A percentile compares a stretch with the other conserved stretches of the same genome.
phyloP scores from a whole-genome alignment of 805 yeast genomes.

The Diddensiella transvaalensis region DNA sequence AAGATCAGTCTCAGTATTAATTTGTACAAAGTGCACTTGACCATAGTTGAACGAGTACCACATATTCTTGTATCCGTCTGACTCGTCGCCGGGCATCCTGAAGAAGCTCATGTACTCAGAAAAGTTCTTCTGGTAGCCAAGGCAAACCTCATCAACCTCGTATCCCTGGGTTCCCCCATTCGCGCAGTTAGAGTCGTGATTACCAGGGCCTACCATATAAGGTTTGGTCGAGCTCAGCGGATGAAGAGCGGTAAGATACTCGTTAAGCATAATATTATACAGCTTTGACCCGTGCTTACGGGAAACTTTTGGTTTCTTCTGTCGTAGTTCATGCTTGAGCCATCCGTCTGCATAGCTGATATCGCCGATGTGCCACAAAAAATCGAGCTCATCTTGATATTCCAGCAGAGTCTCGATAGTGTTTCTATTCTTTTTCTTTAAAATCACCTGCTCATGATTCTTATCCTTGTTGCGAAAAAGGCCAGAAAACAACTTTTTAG shows the following conservation, averaged over 20 bases:
- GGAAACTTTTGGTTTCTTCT: not conserved
- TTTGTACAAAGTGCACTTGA: constrained; percentile 30
- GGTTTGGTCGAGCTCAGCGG: constrained; percentile 15
- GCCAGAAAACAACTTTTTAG: constrained; percentile 4
- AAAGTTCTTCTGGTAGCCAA: constrained; percentile 29
- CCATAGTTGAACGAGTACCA: constrained; percentile 36
- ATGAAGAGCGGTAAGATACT: constrained; percentile 17
- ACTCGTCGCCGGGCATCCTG: constrained; percentile 30
- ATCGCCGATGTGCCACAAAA: constrained; percentile 31
- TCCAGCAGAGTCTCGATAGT: constrained; percentile 23
- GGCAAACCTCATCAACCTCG: constrained; percentile 19
- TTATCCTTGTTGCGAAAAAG: constrained; percentile 4
- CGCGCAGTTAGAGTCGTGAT: constrained; percentile 25
- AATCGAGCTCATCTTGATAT: constrained; percentile 22
- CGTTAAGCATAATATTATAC: constrained; percentile 18
- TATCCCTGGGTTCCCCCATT: constrained; percentile 14
- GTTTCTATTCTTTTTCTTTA: not conserved
- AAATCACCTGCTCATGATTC: constrained; percentile 7
- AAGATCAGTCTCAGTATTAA: constrained; percentile 33
- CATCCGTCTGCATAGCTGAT: constrained; percentile 33
- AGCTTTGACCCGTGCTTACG: constrained; percentile 7
- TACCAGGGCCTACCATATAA: constrained; percentile 26
- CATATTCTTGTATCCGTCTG: constrained; percentile 30
- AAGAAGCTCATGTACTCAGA: constrained; percentile 29
- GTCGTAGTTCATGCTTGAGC: constrained; percentile 22